A percentile compares a stretch with the other conserved stretches of the same genome.
These are phyloP conservation scores for Ogataea pilisensis DNA, from an alignment of 805 yeast species.

Conservation along the genomic window DNA sequence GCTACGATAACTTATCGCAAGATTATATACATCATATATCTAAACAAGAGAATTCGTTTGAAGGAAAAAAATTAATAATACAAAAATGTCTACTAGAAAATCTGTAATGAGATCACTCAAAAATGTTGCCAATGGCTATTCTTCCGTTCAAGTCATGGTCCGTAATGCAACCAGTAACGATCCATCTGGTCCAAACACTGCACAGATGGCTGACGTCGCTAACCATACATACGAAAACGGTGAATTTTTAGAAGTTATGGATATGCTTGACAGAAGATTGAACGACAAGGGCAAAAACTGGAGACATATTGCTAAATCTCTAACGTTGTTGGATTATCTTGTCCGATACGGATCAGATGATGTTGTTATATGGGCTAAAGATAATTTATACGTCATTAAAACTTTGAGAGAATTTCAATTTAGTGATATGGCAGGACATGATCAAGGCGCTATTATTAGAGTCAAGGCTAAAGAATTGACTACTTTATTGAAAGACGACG, in stretches of 20 bases:
- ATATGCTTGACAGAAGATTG: slow-evolving; percentile 84
- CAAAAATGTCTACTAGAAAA: slow-evolving; percentile 55
- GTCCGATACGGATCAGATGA: slow-evolving; percentile 83
- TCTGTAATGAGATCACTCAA: slow-evolving; percentile 77
- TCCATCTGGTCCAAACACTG: slow-evolving; percentile 74
- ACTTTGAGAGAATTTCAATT: slow-evolving; percentile 87
- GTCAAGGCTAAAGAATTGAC: slow-evolving; percentile 89
- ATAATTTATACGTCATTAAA: slow-evolving; percentile 81
- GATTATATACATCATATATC: not conserved
- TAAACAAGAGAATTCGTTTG: too few relatives aligned
- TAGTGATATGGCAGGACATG: slow-evolving; percentile 70
- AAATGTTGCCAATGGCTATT: slow-evolving; percentile 86
- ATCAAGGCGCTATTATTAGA: slow-evolving; percentile 84
- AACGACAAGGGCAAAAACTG: slow-evolving; percentile 97
- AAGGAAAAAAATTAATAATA: not conserved
- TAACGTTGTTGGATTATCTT: slow-evolving; percentile 83
- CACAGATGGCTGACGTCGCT: slow-evolving; percentile 81
- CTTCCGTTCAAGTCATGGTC: slow-evolving; percentile 79
- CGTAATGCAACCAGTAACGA: slow-evolving; percentile 92
- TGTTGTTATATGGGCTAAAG: slow-evolving; percentile 88
- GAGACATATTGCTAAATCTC: slow-evolving; percentile 92
- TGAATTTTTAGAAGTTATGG: slow-evolving; percentile 87
- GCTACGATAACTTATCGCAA: too few relatives aligned
- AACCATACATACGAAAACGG: slow-evolving; percentile 63
- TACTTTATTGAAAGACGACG: slow-evolving; percentile 74